These are phyloP conservation scores for Pholiota molesta DNA, from an alignment of 768 basidiomycete species.

Conservation along the genomic window DNA sequence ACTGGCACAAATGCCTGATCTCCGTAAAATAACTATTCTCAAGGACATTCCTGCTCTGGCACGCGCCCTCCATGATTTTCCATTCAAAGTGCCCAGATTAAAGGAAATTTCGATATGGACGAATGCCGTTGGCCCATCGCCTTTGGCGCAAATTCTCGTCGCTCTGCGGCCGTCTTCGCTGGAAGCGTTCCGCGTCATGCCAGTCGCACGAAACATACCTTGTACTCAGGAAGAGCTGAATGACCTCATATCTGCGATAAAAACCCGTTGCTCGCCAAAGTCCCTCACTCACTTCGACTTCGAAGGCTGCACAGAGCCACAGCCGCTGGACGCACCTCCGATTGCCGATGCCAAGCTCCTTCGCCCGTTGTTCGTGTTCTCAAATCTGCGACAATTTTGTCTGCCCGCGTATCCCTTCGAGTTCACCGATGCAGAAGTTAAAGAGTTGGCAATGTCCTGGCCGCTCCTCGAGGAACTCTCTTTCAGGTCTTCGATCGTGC, in stretches of 20 bases:
- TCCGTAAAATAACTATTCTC: neutral
- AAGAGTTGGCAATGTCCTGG: neutral
- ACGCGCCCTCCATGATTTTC: neutral
- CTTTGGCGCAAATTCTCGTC: neutral
- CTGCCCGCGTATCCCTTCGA: neutral
- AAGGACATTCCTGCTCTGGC: neutral
- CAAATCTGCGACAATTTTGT: neutral
- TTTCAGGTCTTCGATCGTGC: neutral
- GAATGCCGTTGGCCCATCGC: neutral
- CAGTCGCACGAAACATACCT: too few relatives aligned
- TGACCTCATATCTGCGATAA: neutral
- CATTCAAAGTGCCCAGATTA: neutral
- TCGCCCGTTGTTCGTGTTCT: neutral
- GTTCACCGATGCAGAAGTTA: neutral
- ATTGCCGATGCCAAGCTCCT: neutral
- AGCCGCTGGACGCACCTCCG: neutral
- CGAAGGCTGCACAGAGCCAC: neutral
- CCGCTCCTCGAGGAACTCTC: neutral
- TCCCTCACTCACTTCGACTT: neutral
- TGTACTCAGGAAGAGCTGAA: neutral
- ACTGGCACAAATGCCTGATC: neutral
- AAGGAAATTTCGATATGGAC: neutral
- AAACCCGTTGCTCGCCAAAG: neutral
- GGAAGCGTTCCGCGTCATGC: neutral
- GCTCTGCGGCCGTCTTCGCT: neutral